phyloP scores from a whole-genome alignment of 2,329 filamentous ascomycete genomes.

The Trichoderma sp. region DNA sequence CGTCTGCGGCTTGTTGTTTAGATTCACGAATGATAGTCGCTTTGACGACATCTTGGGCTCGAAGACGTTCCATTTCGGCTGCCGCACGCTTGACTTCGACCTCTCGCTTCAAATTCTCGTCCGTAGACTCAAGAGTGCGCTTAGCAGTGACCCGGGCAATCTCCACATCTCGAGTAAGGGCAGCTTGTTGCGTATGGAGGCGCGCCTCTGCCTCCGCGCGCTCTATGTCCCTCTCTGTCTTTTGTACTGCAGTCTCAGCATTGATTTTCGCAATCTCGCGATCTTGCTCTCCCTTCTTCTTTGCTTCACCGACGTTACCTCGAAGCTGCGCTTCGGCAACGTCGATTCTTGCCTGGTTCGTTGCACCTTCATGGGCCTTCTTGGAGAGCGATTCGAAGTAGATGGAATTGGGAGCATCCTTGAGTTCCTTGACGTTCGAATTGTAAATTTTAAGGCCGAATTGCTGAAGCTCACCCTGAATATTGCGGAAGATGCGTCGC shows the following conservation, averaged over 20 bases:
- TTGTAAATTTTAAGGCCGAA: conserved; percentile 34
- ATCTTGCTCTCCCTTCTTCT: background rate
- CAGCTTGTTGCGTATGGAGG: conserved; percentile 69
- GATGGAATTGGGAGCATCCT: conserved; percentile 75
- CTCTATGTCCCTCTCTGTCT: conserved; percentile 81
- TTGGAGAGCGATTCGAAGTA: conserved; percentile 81
- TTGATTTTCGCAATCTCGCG: background rate
- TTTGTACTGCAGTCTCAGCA: conserved; percentile 48
- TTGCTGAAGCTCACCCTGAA: conserved; percentile 75
- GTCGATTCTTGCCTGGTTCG: conserved; percentile 72
- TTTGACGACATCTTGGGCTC: conserved; percentile 75
- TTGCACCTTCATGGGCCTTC: conserved; percentile 82
- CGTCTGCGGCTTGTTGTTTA: conserved; percentile 66
- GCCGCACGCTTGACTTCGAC: conserved; percentile 75
- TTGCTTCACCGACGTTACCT: background rate
- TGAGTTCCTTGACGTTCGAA: conserved; percentile 54
- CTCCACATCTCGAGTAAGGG: conserved; percentile 70
- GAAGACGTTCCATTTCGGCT: conserved; percentile 76
- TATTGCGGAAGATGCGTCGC: conserved; percentile 69
- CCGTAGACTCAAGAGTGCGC: conserved; percentile 69
- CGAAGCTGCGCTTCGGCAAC: conserved; percentile 52
- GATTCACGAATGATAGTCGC: conserved; percentile 68
- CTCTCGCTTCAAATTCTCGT: conserved; percentile 76
- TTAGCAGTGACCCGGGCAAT: conserved; percentile 72
- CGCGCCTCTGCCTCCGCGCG: conserved; percentile 75